Percentiles rank a stretch among this genome's conserved stretches.
Evolutionary conservation across 805 yeast genomes (phyloP).

Genomic region (Wickerhamomyces bovis): DNA sequence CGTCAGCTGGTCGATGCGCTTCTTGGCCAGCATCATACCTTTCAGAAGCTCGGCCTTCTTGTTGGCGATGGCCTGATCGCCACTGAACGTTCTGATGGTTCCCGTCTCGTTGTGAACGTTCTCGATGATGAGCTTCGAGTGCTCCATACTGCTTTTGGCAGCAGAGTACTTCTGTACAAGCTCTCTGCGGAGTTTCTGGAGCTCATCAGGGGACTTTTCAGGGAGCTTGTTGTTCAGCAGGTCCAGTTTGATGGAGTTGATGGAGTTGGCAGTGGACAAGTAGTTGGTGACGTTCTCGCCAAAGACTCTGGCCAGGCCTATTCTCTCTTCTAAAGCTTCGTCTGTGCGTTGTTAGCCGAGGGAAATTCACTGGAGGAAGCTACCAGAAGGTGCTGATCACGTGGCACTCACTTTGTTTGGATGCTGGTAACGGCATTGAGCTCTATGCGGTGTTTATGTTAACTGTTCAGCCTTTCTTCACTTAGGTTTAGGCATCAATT

Average conservation of each 20-base stretch:
- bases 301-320: neutral
- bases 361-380: neutral
- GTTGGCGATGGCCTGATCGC: neutral
- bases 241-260: neutral
- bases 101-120: neutral
- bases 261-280: neutral
- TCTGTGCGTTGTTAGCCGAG: neutral
- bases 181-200: neutral
- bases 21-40: constrained; percentile 8
- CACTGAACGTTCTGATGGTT: constrained; percentile 5
- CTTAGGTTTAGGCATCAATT: too few species aligned
- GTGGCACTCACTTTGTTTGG: neutral
- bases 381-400: neutral
- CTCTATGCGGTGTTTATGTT: neutral
- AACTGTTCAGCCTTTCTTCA: neutral
- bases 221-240: neutral
- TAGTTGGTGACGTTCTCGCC: neutral
- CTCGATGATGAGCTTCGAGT: constrained; percentile 1
- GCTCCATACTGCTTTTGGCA: neutral
- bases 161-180: neutral
- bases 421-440: neutral
- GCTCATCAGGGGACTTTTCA: neutral
- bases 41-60: constrained; percentile 9
- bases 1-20: constrained; percentile 11
- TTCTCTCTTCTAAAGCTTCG: constrained; percentile 1